These are phyloP conservation scores for Hortiboletus flavorubellus DNA, from an alignment of 768 basidiomycete genomes.

Conservation along the genomic window DNA sequence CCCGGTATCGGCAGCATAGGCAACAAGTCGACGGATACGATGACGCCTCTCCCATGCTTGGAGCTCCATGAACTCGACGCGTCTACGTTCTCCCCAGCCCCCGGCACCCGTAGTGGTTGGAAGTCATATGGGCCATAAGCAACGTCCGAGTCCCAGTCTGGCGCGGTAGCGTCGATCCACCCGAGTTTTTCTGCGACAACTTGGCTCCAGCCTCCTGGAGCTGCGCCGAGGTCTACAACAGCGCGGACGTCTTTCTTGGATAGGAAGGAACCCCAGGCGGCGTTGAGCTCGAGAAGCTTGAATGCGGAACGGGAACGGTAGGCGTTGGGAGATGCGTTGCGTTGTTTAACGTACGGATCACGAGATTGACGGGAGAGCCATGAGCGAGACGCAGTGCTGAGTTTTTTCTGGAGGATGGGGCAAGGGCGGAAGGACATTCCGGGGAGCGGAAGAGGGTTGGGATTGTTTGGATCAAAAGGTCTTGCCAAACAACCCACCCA, in stretches of 20 bases:
- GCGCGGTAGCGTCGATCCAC: slow-evolving; percentile 30
- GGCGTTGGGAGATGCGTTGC: slow-evolving; percentile 39
- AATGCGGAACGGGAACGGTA: slow-evolving; percentile 89
- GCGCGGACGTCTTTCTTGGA: slow-evolving; percentile 48
- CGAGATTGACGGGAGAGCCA: slow-evolving; percentile 71
- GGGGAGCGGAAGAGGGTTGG: neutral
- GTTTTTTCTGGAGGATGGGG: slow-evolving; percentile 26
- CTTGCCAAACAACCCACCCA: slow-evolving; percentile 19
- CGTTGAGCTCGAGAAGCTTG: slow-evolving; percentile 82
- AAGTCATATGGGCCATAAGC: neutral
- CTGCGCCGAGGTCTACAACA: slow-evolving; percentile 87
- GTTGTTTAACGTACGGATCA: slow-evolving; percentile 69
- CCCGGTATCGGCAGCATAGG: slow-evolving; percentile 69
- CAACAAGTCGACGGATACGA: slow-evolving; percentile 82
- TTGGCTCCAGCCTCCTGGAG: slow-evolving; percentile 95
- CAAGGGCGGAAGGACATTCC: slow-evolving; percentile 38
- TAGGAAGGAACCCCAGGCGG: slow-evolving; percentile 52
- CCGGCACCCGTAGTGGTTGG: neutral
- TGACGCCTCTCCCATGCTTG: slow-evolving; percentile 28
- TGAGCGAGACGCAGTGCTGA: slow-evolving; percentile 42
- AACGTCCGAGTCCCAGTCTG: neutral
- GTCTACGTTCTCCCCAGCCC: neutral
- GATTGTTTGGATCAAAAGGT: slow-evolving; percentile 29
- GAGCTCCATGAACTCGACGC: slow-evolving; percentile 24
- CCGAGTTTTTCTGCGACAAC: slow-evolving; percentile 68